phyloP scores from a whole-genome alignment of 805 yeast species.

The Candida corydali region DNA sequence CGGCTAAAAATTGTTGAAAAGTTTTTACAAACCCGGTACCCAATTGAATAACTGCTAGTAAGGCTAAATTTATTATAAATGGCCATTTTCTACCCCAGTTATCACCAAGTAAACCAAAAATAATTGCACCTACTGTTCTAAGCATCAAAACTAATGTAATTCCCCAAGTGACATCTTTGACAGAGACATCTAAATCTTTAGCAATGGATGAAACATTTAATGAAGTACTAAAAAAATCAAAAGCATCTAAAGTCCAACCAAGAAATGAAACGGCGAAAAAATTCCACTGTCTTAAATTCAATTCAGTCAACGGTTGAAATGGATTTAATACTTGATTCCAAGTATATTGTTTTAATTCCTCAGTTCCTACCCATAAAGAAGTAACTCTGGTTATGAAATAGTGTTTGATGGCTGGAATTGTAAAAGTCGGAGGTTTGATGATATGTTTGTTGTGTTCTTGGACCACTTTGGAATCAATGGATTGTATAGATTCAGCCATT shows the following conservation, averaged over 20 bases:
- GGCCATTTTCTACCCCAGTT: conserved; percentile 68
- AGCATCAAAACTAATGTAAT: conserved; percentile 69
- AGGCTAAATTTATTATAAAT: conserved; percentile 44
- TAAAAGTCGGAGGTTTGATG: conserved; percentile 21
- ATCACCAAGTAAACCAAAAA: conserved; percentile 62
- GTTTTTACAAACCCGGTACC: conserved; percentile 65
- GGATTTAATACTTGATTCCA: conserved; percentile 44
- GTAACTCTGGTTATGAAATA: conserved; percentile 47
- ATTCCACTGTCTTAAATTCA: conserved; percentile 47
- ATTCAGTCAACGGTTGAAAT: conserved; percentile 33
- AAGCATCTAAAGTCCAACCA: conserved; percentile 72
- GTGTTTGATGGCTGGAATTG: conserved; percentile 10
- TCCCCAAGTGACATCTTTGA: conserved; percentile 64
- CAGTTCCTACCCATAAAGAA: conserved; percentile 44
- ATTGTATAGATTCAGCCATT: conserved; percentile 8
- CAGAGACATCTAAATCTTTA: conserved; percentile 36
- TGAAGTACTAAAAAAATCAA: conserved; percentile 65
- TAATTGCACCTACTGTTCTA: conserved; percentile 65
- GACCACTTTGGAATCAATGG: conserved; percentile 11
- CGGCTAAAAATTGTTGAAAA: conserved; percentile 53
- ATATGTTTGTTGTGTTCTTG: conserved; percentile 19
- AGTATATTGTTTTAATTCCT: conserved; percentile 30
- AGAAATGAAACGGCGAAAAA: conserved; percentile 55
- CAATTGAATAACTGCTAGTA: conserved; percentile 53
- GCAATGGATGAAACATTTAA: conserved; percentile 53